Percentiles rank a stretch among this genome's conserved stretches.
These are phyloP conservation scores for Hondaea fermentalgiana DNA, from an alignment of 108 stramenopile species.

Conservation along the genomic window DNA sequence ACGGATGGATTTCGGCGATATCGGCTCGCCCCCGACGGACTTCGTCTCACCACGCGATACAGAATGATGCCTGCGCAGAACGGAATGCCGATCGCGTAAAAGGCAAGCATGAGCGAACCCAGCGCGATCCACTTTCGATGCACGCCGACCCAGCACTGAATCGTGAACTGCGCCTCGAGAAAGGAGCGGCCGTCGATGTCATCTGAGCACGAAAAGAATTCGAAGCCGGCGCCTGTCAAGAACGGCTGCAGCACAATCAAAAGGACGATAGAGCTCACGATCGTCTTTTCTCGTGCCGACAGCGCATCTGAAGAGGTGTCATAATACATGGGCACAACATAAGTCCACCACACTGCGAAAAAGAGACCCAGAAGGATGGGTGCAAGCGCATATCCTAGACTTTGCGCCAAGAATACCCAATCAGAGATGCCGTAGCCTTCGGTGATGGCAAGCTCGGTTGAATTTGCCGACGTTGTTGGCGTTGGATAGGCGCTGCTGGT, in stretches of 20 bases:
- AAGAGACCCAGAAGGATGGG: background rate
- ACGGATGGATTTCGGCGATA: too few relatives aligned
- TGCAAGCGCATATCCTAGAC: background rate
- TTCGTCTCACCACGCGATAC: background rate
- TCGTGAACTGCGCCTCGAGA: constrained; percentile 4
- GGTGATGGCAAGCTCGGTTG: background rate
- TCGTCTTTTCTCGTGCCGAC: background rate
- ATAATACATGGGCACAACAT: background rate
- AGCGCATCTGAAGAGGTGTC: background rate
- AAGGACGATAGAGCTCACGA: background rate
- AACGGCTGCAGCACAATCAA: background rate
- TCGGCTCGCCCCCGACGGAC: background rate
- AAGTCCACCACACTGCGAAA: background rate
- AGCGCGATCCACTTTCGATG: background rate
- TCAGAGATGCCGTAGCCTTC: background rate
- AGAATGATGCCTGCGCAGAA: background rate
- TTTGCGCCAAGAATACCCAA: background rate
- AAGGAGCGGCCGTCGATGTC: background rate
- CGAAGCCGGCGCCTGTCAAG: background rate
- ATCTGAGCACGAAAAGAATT: background rate
- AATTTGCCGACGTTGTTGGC: background rate
- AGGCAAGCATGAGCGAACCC: background rate
- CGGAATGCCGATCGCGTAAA: background rate
- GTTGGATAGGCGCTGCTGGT: background rate
- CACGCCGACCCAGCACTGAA: background rate